These are phyloP conservation scores for Sporopachydermia lactativora DNA, from an alignment of 805 yeast genomes.

Conservation along the genomic window DNA sequence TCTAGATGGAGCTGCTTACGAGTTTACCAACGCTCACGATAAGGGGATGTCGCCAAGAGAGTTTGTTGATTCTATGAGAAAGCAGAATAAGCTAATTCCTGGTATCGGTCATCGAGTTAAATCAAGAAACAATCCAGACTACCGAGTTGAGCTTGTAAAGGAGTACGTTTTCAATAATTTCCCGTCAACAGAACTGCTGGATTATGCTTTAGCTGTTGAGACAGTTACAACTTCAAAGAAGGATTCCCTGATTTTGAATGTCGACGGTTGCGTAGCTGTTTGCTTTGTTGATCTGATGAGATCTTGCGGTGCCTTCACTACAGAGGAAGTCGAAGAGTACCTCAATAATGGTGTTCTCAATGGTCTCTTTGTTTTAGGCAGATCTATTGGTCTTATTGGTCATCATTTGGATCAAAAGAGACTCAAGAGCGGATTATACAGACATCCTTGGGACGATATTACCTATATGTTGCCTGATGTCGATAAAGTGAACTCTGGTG, in stretches of 20 bases:
- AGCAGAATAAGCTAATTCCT: conserved; percentile 31
- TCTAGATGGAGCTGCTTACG: conserved; percentile 31
- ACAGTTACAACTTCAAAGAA: conserved; percentile 35
- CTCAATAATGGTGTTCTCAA: conserved; percentile 31
- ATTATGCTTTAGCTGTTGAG: conserved; percentile 33
- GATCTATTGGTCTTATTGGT: conserved; percentile 32
- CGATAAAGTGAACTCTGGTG: conserved; percentile 19
- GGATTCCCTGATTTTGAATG: conserved; percentile 30
- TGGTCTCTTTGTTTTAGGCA: conserved; percentile 30
- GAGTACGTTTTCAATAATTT: conserved; percentile 29
- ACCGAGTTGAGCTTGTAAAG: conserved; percentile 33
- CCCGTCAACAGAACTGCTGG: conserved; percentile 27
- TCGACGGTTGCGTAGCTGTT: conserved; percentile 32
- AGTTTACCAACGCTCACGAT: conserved; percentile 29
- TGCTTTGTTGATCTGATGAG: conserved; percentile 29
- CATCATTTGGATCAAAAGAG: conserved; percentile 33
- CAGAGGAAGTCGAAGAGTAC: conserved; percentile 30
- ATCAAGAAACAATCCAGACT: conserved; percentile 33
- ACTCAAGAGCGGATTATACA: conserved; percentile 29
- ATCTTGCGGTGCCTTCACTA: conserved; percentile 28
- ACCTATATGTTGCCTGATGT: conserved; percentile 25
- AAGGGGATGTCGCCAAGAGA: conserved; percentile 30
- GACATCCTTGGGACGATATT: conserved; percentile 35
- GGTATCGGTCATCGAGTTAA: conserved; percentile 34
- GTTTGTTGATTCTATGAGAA: conserved; percentile 31